phyloP scores from a whole-genome alignment of 2,329 filamentous ascomycete species.

The Nothopassalora personata region DNA sequence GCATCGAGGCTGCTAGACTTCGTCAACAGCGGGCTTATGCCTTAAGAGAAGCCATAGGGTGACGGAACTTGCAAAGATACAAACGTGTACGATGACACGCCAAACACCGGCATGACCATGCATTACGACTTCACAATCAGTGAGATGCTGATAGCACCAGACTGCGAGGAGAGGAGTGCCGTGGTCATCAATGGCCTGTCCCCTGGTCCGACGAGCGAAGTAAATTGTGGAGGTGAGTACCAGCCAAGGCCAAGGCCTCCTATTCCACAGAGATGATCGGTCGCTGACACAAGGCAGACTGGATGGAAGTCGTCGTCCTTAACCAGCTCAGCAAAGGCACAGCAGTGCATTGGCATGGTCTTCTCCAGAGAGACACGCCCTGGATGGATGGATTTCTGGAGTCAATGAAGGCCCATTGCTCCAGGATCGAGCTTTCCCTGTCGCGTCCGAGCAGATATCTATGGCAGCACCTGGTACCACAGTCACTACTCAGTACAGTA shows the following conservation, averaged over 20 bases:
- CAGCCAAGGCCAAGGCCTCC: background rate
- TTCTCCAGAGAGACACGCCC: conserved; percentile 50
- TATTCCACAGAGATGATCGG: too few species aligned
- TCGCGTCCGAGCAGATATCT: conserved; percentile 38
- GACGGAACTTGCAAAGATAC: conserved; percentile 23
- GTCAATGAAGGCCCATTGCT: conserved; percentile 43
- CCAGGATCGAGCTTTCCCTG: conserved; percentile 35
- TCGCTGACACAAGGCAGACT: conserved; percentile 26
- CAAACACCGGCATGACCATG: conserved; percentile 32
- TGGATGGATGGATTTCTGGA: conserved; percentile 45
- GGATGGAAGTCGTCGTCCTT: conserved; percentile 32
- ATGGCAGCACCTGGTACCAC: conserved; percentile 39
- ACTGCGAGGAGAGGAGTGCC: conserved; percentile 29
- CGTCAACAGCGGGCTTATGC: conserved; percentile 17
- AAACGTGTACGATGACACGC: conserved; percentile 25
- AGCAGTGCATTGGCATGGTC: conserved; percentile 50
- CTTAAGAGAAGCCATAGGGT: conserved; percentile 26
- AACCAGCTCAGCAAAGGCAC: conserved; percentile 40
- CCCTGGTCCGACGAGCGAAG: conserved; percentile 33
- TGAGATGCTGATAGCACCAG: conserved; percentile 28
- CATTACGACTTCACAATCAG: conserved; percentile 32
- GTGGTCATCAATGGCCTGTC: conserved; percentile 32
- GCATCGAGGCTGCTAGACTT: conserved; percentile 24
- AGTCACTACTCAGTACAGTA: conserved; percentile 40
- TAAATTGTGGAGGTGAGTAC: conserved; percentile 26